Evolutionary conservation across 371 early-diverging fungal genomes (phyloP).

Genomic region (Synchytrium microbalum): DNA sequence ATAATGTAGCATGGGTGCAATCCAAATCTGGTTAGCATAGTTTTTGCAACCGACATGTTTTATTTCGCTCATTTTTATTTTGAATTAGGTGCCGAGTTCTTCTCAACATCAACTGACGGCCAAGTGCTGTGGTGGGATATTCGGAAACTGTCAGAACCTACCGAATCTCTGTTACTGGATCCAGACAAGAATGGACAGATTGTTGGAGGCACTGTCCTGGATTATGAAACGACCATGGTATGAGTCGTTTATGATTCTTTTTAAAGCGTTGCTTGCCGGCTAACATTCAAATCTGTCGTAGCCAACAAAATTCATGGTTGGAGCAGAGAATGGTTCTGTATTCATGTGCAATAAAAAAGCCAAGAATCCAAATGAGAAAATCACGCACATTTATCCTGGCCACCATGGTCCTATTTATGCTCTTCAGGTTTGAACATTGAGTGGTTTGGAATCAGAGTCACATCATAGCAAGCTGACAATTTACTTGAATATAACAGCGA

Average conservation of each 20-base stretch:
- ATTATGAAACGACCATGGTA: slow-evolving; percentile 53
- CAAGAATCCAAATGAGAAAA: slow-evolving; percentile 46
- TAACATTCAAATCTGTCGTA: slow-evolving; percentile 11
- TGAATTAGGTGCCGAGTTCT: slow-evolving; percentile 41
- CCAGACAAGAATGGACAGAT: slow-evolving; percentile 48
- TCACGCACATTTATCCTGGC: slow-evolving; percentile 45
- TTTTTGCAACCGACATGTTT: background rate
- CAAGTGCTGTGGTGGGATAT: slow-evolving; percentile 55
- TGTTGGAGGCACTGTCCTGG: slow-evolving; percentile 47
- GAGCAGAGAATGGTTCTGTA: slow-evolving; percentile 44
- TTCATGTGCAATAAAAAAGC: slow-evolving; percentile 54
- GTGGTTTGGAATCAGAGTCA: background rate
- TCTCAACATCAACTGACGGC: slow-evolving; percentile 48
- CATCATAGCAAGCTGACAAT: background rate
- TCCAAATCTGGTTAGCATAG: slow-evolving; percentile 39
- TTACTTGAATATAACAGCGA: slow-evolving; percentile 18
- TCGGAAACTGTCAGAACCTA: slow-evolving; percentile 49
- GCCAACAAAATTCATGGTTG: slow-evolving; percentile 60
- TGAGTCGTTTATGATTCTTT: slow-evolving; percentile 2
- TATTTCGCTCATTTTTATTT: background rate
- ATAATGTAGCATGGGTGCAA: slow-evolving; percentile 45
- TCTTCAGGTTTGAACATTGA: slow-evolving; percentile 25
- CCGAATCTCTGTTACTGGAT: slow-evolving; percentile 41
- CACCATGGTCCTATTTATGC: slow-evolving; percentile 48
- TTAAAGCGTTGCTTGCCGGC: background rate